These are phyloP conservation scores for Corylus heterophylla DNA, from an alignment of 306 rosid genomes.

Conservation along the genomic window DNA sequence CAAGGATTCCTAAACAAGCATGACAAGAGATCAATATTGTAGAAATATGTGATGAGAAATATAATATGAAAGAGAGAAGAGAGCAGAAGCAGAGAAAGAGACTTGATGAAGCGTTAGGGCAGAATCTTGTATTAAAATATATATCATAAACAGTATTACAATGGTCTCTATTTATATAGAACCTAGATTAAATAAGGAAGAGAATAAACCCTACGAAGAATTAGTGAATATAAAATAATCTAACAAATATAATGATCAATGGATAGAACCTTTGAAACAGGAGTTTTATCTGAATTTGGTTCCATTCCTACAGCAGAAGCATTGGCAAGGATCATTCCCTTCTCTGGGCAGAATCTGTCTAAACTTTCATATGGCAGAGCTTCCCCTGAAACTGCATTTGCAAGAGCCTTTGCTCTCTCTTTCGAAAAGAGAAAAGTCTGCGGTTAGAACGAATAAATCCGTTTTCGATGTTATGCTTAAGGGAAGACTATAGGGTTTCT, in stretches of 20 bases:
- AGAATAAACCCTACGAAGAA: too few relatives aligned
- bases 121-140: too few relatives aligned
- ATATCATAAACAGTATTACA: too few relatives aligned
- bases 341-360: conserved; percentile 36
- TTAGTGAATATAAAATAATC: too few relatives aligned
- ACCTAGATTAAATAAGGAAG: too few relatives aligned
- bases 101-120: too few relatives aligned
- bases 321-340: conserved; percentile 52
- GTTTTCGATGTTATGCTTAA: neutral
- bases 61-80: too few relatives aligned
- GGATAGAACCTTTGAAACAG: conserved; percentile 40
- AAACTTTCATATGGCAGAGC: conserved; percentile 36
- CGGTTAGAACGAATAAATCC: neutral
- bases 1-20: conserved; percentile 35
- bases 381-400: conserved; percentile 42
- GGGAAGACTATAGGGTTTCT: neutral
- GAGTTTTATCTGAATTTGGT: conserved; percentile 43
- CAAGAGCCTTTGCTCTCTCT: conserved; percentile 51
- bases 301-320: conserved; percentile 56
- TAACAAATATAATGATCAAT: neutral
- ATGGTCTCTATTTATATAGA: too few relatives aligned
- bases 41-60: too few relatives aligned
- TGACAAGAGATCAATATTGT: neutral
- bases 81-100: too few relatives aligned
- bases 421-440: conserved; percentile 25